phyloP scores from a whole-genome alignment of 148 eudicot species.

The Chenopodium quinoa region DNA sequence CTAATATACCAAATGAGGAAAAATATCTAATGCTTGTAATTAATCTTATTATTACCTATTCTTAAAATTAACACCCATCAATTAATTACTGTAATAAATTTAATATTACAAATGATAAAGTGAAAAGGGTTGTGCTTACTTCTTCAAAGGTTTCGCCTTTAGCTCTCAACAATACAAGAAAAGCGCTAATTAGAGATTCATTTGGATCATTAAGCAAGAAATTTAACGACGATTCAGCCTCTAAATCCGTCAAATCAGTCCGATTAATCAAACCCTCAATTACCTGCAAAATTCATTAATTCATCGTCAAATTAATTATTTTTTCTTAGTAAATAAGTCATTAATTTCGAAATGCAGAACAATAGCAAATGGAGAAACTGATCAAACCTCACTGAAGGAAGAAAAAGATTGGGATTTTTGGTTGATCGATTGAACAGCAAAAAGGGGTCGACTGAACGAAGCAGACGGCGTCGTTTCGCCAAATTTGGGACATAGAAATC shows the following conservation, averaged over 20 bases:
- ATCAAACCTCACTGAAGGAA: conserved; percentile 52
- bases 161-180: conserved; percentile 89
- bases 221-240: conserved; percentile 74
- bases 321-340: not conserved
- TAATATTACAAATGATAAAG: not conserved
- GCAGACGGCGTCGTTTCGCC: conserved; percentile 16
- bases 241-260: conserved; percentile 60
- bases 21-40: too few species aligned
- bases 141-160: conserved; percentile 98
- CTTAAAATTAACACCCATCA: too few species aligned
- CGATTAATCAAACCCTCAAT: conserved; percentile 65
- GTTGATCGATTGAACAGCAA: conserved; percentile 23
- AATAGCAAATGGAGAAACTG: not conserved
- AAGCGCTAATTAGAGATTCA: conserved; percentile 87
- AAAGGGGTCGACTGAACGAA: not conserved
- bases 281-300: conserved; percentile 39
- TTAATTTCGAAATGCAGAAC: conserved; percentile 2
- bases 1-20: too few species aligned
- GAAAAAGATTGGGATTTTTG: conserved; percentile 27
- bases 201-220: conserved; percentile 69
- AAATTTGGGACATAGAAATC: not conserved
- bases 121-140: conserved; percentile 30
- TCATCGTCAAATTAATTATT: too few species aligned
- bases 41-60: too few species aligned
- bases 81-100: too few species aligned